phyloP scores from a whole-genome alignment of 805 yeast genomes.

The Diddensiella caesifluorescens region DNA sequence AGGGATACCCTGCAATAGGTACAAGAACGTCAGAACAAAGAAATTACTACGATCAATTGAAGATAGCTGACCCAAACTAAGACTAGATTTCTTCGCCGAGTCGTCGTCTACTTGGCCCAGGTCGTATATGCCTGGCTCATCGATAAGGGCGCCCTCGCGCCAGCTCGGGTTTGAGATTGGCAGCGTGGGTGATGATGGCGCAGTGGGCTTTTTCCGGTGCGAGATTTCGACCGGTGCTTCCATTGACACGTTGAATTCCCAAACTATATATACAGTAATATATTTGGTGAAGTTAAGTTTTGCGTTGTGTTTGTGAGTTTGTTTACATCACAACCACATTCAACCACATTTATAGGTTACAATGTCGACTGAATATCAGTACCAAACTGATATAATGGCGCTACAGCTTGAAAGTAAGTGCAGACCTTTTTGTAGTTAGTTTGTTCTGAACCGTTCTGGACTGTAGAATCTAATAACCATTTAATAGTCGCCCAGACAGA shows the following conservation, averaged over 20 bases:
- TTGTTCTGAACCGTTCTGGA: too few relatives aligned
- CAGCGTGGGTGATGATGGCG: slow-evolving; percentile 14
- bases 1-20: slow-evolving; percentile 92
- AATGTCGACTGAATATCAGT: neutral
- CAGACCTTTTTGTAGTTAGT: too few relatives aligned
- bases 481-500: neutral
- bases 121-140: slow-evolving; percentile 3
- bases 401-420: slow-evolving; percentile 4
- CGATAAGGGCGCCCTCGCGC: slow-evolving; percentile 11
- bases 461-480: neutral
- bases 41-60: slow-evolving; percentile 67
- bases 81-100: slow-evolving; percentile 8
- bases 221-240: slow-evolving; percentile 16
- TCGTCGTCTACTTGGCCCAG: slow-evolving; percentile 7
- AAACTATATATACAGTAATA: too few relatives aligned
- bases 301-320: too few relatives aligned
- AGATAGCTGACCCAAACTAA: slow-evolving; percentile 28
- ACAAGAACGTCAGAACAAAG: slow-evolving; percentile 62
- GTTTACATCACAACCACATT: too few relatives aligned
- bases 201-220: slow-evolving; percentile 13
- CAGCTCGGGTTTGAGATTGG: slow-evolving; percentile 19
- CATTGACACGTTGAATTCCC: too few relatives aligned
- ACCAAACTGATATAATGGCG: slow-evolving; percentile 1
- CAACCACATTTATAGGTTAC: too few relatives aligned
- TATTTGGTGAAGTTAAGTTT: too few relatives aligned